phyloP scores from a whole-genome alignment of 164 flowering plant species.

The Pachysandra terminalis region DNA sequence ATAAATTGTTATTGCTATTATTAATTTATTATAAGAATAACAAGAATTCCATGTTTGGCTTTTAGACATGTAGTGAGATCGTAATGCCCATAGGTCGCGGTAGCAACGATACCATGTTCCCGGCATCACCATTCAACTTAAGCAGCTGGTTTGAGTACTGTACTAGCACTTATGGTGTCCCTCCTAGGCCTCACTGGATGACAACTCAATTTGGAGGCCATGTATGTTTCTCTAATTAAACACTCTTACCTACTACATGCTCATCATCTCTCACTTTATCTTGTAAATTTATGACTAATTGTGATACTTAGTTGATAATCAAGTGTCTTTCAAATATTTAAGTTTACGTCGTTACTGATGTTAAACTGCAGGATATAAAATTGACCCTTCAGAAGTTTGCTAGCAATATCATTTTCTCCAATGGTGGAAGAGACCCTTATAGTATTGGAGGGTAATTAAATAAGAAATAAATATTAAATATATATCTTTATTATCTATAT shows the following conservation, averaged over 20 bases:
- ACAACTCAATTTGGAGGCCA: conserved; percentile 57
- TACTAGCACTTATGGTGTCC: conserved; percentile 28
- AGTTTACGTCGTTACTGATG: not conserved
- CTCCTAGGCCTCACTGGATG: conserved; percentile 54
- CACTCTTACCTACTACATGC: too few species aligned
- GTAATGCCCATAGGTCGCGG: conserved; percentile 47
- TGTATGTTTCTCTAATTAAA: too few species aligned
- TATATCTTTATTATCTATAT: too few species aligned
- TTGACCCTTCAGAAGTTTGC: conserved; percentile 2
- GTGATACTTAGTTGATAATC: not conserved
- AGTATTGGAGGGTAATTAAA: conserved; percentile 21
- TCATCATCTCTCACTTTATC: too few species aligned
- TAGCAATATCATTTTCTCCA: conserved; percentile 18
- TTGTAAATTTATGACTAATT: too few species aligned
- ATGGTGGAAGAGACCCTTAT: conserved; percentile 14
- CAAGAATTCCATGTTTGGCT: not conserved
- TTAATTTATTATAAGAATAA: too few species aligned
- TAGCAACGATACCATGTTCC: conserved; percentile 39
- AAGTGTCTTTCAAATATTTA: not conserved
- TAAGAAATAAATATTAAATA: too few species aligned
- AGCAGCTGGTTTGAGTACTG: conserved; percentile 25
- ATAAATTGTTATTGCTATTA: too few species aligned
- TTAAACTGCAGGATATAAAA: conserved; percentile 13
- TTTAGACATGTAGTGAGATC: conserved; percentile 52
- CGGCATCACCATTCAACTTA: conserved; percentile 28